These are phyloP conservation scores for Ricinus communis DNA, from an alignment of 345 rosid genomes.

Conservation along the genomic window DNA sequence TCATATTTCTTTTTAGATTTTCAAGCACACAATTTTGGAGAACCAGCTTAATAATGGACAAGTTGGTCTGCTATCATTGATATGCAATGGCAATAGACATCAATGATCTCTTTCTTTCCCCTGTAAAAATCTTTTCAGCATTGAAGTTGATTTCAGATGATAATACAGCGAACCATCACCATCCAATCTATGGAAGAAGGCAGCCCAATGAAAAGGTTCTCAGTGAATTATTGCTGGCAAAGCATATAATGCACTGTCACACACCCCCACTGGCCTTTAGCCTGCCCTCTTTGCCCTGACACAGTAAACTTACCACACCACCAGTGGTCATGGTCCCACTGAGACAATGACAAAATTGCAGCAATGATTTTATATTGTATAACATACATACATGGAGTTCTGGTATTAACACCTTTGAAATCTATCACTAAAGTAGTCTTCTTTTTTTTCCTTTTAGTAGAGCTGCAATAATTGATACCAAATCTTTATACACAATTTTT, in stretches of 20 bases:
- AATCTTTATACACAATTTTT: constrained; percentile 10
- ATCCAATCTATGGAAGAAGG: not conserved
- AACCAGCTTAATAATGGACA: too few species aligned
- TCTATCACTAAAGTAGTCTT: constrained; percentile 3
- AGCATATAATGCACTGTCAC: constrained; percentile 28
- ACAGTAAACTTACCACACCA: constrained; percentile 15
- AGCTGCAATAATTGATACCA: constrained; percentile 19
- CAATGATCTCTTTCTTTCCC: not conserved
- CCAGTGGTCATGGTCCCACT: constrained; percentile 16
- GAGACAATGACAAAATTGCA: constrained; percentile 16
- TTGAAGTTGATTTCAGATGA: not conserved
- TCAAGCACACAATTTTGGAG: too few species aligned
- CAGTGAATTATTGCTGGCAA: constrained; percentile 33
- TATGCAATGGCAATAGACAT: not conserved
- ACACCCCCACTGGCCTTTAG: not conserved
- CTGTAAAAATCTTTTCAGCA: not conserved
- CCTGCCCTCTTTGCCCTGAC: not conserved
- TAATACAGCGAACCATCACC: not conserved
- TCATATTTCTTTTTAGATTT: too few species aligned
- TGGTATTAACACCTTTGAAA: constrained; percentile 5
- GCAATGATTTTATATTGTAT: constrained; percentile 18
- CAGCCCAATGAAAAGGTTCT: not conserved
- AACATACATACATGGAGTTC: constrained; percentile 19
- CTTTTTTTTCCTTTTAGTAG: constrained; percentile 2
- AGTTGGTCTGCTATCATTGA: not conserved